Conservation (phyloP, 164 flowering plant species). For the Tetrastigma voinierianum region DNA sequence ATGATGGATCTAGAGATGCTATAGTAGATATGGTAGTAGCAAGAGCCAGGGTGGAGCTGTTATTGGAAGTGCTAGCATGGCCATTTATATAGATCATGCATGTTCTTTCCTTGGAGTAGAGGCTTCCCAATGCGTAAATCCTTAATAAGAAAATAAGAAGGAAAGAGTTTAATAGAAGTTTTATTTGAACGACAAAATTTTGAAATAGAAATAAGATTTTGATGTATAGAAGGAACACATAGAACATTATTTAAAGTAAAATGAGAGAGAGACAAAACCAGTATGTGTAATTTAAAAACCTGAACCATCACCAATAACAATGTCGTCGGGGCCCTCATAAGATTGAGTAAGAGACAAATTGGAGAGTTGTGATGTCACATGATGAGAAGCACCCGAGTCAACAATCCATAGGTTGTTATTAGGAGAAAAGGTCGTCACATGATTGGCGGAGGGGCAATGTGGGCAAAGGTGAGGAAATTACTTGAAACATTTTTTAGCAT, state of each 20-base stretch:
- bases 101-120: not conserved
- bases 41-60: no score
- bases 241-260: conserved; percentile 9
- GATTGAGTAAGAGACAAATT: not conserved
- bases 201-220: conserved; percentile 6
- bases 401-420: no score
- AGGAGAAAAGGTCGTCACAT: no score
- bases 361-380: not conserved
- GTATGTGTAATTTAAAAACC: conserved; percentile 5
- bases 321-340: conserved; percentile 1
- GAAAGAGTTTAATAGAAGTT: conserved; percentile 1
- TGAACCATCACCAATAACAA: not conserved
- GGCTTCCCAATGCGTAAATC: not conserved
- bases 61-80: no score
- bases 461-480: no score
- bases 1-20: no score
- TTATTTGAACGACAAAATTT: conserved; percentile 7
- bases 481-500: no score
- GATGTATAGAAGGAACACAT: not conserved
- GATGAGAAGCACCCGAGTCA: not conserved
- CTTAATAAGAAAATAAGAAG: conserved; percentile 9
- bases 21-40: no score
- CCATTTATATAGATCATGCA: conserved; percentile 9
- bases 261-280: not conserved
- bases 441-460: no score